Base-by-base conservation (phyloP, 306 rosid genomes). In the Vigna hirtella region DNA sequence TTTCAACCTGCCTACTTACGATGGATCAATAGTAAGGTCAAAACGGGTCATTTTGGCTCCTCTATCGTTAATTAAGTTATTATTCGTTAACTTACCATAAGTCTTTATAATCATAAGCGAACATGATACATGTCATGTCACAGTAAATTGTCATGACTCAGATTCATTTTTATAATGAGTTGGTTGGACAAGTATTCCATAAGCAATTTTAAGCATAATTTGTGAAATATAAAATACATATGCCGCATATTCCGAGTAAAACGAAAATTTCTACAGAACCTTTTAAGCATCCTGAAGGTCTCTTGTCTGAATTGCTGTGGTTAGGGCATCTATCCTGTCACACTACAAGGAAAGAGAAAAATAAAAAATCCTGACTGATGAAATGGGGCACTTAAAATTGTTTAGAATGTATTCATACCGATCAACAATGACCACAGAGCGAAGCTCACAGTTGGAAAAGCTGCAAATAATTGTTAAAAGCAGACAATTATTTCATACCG, bases 401-500 rank as follows among this genome's bases (percentile, higher is more conserved):
- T 14, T 38, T 47, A 51, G 49, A 53, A 75, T 79, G 66, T 64
- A 66, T 18, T 64, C 64, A 20, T n/a, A 91, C 93, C 90, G 77
- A 74, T 91, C 88, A 32, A 86, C 90, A 15, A 89, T 79, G 83
- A 87, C 84, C 85, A 91, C 78, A 24, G 96, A 87, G 52, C 96
- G 91, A 81, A 89, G 91, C 85, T 89, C 96, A 5, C 96, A 91
- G 70, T 91, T 91, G 11, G 89, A 78, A 72, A 89, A 91, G 81
- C 96, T 91, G 91, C 88, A 89, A 87, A 76, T 77, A 28, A 76
- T 18, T 80, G n/a, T 62, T 48, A 53, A 48, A 62, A 67, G 59
- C 61, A 59, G 80, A 75, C 71, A 68, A 13, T 38, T 18, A 30
- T 16, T 59, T 4, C 61, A 68, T 24, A 40, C 14, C 32, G 10